Percentiles rank a stretch among this genome's conserved stretches.
phyloP scores from a whole-genome alignment of 2,329 filamentous ascomycete species.

The Botrytis cinerea region DNA sequence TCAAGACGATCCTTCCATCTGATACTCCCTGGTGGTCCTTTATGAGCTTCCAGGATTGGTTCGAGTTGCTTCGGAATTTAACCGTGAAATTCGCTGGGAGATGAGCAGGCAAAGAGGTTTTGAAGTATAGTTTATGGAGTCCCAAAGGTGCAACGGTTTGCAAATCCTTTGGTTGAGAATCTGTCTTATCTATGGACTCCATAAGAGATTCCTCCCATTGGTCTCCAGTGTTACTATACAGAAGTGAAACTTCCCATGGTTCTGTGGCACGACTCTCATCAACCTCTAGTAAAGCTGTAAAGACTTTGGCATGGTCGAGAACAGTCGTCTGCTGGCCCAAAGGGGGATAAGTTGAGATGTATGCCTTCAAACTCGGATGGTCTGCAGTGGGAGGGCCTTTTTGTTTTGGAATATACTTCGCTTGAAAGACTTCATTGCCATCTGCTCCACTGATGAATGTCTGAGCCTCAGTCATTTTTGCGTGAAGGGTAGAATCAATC shows the following conservation, averaged over 20 bases:
- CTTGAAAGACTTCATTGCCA: constrained; percentile 41
- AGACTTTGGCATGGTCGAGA: constrained; percentile 40
- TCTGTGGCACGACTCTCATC: constrained; percentile 55
- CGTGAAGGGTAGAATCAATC: background rate
- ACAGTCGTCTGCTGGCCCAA: constrained; percentile 73
- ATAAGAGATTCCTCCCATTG: constrained; percentile 57
- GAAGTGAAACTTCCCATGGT: constrained; percentile 72
- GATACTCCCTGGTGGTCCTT: constrained; percentile 62
- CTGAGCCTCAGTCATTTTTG: constrained; percentile 21
- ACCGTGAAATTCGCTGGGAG: constrained; percentile 65
- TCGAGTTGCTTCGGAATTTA: constrained; percentile 60
- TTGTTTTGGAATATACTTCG: constrained; percentile 40
- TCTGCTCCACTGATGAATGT: constrained; percentile 37
- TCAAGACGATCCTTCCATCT: constrained; percentile 64
- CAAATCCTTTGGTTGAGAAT: constrained; percentile 52
- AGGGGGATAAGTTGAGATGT: constrained; percentile 66
- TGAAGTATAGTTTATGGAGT: constrained; percentile 55
- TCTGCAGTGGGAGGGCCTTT: constrained; percentile 38
- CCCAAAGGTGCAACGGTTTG: constrained; percentile 43
- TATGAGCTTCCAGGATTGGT: constrained; percentile 69
- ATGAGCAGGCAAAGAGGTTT: constrained; percentile 50
- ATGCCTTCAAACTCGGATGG: constrained; percentile 52
- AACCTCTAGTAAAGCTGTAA: constrained; percentile 72
- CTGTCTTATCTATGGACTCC: constrained; percentile 34
- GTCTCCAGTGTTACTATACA: constrained; percentile 63